These are phyloP conservation scores for Parmelia sp. DNA, from an alignment of 495 filamentous ascomycete genomes.

Conservation along the genomic window DNA sequence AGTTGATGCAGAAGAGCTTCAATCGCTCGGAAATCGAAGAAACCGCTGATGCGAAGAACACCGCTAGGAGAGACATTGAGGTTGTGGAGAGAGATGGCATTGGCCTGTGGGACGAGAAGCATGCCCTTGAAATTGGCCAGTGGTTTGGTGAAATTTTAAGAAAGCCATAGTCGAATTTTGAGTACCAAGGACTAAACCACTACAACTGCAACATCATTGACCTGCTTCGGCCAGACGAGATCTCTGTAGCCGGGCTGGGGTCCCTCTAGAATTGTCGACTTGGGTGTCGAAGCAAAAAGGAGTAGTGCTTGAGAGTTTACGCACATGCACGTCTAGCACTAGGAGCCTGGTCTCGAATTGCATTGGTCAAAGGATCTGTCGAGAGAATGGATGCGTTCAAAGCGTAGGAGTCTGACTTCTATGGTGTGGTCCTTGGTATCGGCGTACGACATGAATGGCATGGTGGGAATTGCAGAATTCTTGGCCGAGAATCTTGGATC, in stretches of 20 bases:
- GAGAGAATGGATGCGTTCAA: not conserved
- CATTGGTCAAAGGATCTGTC: not conserved
- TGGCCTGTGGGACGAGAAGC: constrained; percentile 20
- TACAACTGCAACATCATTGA: not conserved
- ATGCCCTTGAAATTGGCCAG: constrained; percentile 19
- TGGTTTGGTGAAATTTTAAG: constrained; percentile 26
- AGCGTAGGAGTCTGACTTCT: not conserved
- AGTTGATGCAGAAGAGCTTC: constrained; percentile 21
- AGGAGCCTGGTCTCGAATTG: not conserved
- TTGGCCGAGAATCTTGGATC: not conserved
- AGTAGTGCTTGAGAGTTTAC: not conserved
- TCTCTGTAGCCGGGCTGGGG: not conserved
- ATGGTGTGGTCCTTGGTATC: not conserved
- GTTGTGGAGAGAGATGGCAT: constrained; percentile 20
- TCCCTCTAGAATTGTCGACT: not conserved
- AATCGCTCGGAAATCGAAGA: constrained; percentile 5
- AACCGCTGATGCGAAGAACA: not conserved
- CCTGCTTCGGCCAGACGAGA: not conserved
- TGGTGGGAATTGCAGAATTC: not conserved
- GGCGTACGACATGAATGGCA: not conserved
- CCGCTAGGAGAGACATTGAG: constrained; percentile 1
- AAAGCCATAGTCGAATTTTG: not conserved
- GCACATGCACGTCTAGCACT: not conserved
- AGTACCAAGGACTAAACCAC: not conserved
- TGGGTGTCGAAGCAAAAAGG: not conserved